Evolutionary conservation across 2,329 filamentous ascomycete genomes (phyloP).

Genomic region (Monilinia fructigena): DNA sequence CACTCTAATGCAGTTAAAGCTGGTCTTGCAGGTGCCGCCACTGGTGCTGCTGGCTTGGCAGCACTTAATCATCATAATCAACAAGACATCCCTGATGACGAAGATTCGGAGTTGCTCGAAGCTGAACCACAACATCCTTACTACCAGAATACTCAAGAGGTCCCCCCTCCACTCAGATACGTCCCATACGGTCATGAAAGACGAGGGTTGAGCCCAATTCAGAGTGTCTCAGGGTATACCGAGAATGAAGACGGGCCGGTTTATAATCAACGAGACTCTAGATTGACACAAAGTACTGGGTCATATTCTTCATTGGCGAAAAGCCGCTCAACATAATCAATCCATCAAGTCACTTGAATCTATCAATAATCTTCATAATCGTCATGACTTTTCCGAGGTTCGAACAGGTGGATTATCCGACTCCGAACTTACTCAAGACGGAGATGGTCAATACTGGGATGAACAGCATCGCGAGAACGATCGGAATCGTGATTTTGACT

Average conservation of each 20-base stretch:
- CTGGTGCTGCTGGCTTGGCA: slow-evolving; percentile 43
- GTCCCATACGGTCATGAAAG: slow-evolving; percentile 67
- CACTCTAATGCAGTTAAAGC: slow-evolving; percentile 33
- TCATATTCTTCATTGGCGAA: slow-evolving; percentile 63
- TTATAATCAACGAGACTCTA: slow-evolving; percentile 54
- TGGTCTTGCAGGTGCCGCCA: slow-evolving; percentile 36
- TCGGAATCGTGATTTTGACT: slow-evolving; percentile 51
- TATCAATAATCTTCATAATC: slow-evolving; percentile 36
- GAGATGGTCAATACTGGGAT: slow-evolving; percentile 40
- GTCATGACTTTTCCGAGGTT: slow-evolving; percentile 40
- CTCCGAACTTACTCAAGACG: slow-evolving; percentile 48
- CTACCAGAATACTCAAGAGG: slow-evolving; percentile 51
- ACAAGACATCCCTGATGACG: slow-evolving; percentile 31
- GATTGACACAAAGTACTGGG: slow-evolving; percentile 52
- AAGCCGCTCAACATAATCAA: slow-evolving; percentile 50
- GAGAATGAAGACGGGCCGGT: slow-evolving; percentile 57
- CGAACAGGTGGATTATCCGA: slow-evolving; percentile 41
- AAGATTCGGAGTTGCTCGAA: slow-evolving; percentile 32
- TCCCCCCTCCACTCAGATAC: slow-evolving; percentile 63
- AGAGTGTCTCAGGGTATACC: slow-evolving; percentile 85
- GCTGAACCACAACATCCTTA: slow-evolving; percentile 28
- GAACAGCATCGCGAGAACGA: slow-evolving; percentile 41
- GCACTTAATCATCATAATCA: slow-evolving; percentile 42
- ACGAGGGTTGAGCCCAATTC: slow-evolving; percentile 80
- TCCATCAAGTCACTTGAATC: slow-evolving; percentile 53